These are phyloP conservation scores for Trametes polyzona DNA, from an alignment of 1,284 basidiomycete genomes.

Conservation along the genomic window DNA sequence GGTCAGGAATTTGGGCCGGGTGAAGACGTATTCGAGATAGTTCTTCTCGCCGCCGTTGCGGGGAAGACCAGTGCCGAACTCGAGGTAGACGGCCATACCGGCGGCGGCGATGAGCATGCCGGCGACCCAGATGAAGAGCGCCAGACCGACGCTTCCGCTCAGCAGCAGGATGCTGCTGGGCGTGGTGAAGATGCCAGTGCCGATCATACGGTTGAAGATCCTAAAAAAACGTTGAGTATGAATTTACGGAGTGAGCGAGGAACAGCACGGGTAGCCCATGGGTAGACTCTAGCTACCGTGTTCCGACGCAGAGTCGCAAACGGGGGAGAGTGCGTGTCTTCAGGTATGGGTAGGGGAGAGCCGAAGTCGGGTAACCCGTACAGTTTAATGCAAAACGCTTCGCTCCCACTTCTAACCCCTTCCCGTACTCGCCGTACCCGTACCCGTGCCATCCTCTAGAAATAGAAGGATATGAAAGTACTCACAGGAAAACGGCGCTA, in stretches of 20 bases:
- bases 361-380: no score
- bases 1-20: constrained; percentile 9
- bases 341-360: no score
- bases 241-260: not conserved
- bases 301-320: no score
- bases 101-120: constrained; percentile 64
- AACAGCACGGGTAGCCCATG: no score
- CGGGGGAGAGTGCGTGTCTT: no score
- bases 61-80: constrained; percentile 67
- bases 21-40: constrained; percentile 16
- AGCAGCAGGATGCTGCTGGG: constrained; percentile 63
- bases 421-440: no score
- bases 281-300: no score
- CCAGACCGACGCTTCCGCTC: constrained; percentile 64
- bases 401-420: no score
- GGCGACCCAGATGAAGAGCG: constrained; percentile 71
- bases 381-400: not conserved
- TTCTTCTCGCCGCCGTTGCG: constrained; percentile 56
- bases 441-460: no score
- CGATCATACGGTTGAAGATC: constrained; percentile 58
- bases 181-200: constrained; percentile 67
- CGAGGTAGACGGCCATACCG: constrained; percentile 71
- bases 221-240: not conserved
- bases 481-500: not conserved
- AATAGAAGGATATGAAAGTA: not conserved